phyloP scores from a whole-genome alignment of 176 grass and related monocot genomes.

The Tillandsia fasciculata region DNA sequence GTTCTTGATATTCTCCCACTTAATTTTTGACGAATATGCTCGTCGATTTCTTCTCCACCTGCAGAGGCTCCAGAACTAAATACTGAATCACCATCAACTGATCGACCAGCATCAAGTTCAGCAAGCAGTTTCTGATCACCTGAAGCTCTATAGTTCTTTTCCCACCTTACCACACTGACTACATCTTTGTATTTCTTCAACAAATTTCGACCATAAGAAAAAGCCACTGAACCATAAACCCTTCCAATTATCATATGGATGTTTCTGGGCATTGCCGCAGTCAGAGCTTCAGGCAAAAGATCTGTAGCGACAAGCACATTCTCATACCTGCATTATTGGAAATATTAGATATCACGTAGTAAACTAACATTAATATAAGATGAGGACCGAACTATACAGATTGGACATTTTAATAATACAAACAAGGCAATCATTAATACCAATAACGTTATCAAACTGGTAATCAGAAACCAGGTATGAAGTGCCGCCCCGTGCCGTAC shows the following conservation, averaged over 20 bases:
- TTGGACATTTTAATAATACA: not conserved
- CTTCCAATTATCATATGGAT: conserved; percentile 36
- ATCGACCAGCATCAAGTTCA: conserved; percentile 77
- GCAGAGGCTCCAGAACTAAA: conserved; percentile 41
- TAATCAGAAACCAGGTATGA: too few relatives aligned
- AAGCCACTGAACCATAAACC: conserved; percentile 42
- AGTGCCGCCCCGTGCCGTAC: too few relatives aligned
- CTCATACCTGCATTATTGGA: conserved; percentile 49
- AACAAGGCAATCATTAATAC: not conserved
- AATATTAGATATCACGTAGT: not conserved
- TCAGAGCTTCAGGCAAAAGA: conserved; percentile 76
- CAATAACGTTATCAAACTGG: too few relatives aligned
- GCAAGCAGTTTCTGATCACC: conserved; percentile 80
- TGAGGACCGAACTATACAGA: not conserved
- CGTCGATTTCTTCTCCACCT: conserved; percentile 71
- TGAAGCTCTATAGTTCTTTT: conserved; percentile 66
- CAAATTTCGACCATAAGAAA: conserved; percentile 77
- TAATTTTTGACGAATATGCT: conserved; percentile 69
- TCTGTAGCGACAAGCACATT: conserved; percentile 72
- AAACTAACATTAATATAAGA: conserved; percentile 1
- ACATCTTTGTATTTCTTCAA: conserved; percentile 89
- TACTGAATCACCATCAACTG: conserved; percentile 67
- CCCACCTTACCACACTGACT: conserved; percentile 67
- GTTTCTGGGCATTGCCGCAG: conserved; percentile 56
- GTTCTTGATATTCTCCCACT: conserved; percentile 56